Percentiles rank a stretch among this genome's conserved stretches.
Conservation (phyloP, 2,329 filamentous ascomycete species). For the Verticillium isaacii region DNA sequence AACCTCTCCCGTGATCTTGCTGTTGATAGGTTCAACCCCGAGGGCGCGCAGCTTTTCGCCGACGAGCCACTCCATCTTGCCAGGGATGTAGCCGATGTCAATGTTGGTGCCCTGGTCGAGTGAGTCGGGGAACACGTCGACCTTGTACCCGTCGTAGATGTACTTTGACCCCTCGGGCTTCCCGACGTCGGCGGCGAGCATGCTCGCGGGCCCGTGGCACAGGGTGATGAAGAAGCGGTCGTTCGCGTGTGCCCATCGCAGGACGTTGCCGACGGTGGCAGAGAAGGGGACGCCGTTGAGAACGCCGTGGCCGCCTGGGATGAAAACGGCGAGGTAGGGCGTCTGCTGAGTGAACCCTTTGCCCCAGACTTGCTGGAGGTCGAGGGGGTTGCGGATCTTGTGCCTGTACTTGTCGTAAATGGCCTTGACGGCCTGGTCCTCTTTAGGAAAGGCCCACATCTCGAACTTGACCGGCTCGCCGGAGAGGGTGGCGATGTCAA, state of each 20-base stretch:
- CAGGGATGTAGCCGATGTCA: slow-evolving; percentile 15
- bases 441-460: slow-evolving; percentile 13
- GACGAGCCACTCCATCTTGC: slow-evolving; percentile 16
- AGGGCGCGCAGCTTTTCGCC: slow-evolving; percentile 10
- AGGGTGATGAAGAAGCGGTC: slow-evolving; percentile 11
- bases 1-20: slow-evolving; percentile 10
- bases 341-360: slow-evolving; percentile 8
- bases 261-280: slow-evolving; percentile 11
- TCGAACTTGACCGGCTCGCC: slow-evolving; percentile 17
- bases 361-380: slow-evolving; percentile 11
- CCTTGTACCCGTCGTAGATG: slow-evolving; percentile 14
- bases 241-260: slow-evolving; percentile 14
- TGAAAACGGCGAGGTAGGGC: slow-evolving; percentile 13
- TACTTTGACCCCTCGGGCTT: slow-evolving; percentile 11
- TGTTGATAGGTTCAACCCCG: slow-evolving; percentile 10
- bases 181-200: slow-evolving; percentile 12
- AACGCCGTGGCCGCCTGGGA: slow-evolving; percentile 14
- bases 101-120: slow-evolving; percentile 13
- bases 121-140: slow-evolving; percentile 14
- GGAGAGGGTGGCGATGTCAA: slow-evolving; percentile 14
- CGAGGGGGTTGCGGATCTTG: slow-evolving; percentile 13
- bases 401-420: slow-evolving; percentile 10
- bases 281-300: slow-evolving; percentile 13
- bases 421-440: slow-evolving; percentile 4
- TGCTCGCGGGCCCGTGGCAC: slow-evolving; percentile 12